phyloP scores from a whole-genome alignment of 768 basidiomycete species.

The Tricholoma saponaceum region DNA sequence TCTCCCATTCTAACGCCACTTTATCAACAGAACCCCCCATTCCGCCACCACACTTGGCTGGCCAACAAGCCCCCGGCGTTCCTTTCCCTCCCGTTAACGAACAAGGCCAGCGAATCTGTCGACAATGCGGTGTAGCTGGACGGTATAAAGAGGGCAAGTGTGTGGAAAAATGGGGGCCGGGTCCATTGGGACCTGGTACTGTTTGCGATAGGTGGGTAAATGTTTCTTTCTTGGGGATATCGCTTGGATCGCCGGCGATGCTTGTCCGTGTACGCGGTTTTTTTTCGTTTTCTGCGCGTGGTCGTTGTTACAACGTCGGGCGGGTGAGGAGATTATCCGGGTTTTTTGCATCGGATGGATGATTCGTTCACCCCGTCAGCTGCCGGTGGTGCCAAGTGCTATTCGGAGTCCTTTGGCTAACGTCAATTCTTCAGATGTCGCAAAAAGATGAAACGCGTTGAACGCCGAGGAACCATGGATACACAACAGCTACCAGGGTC shows the following conservation, averaged over 20 bases:
- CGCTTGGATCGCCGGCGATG: too few relatives aligned
- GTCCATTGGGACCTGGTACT: constrained; percentile 78
- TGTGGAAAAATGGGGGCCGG: constrained; percentile 87
- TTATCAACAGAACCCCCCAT: constrained; percentile 2
- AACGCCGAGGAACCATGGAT: constrained; percentile 66
- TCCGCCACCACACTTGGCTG: background rate
- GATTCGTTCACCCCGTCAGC: too few relatives aligned
- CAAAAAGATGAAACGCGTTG: constrained; percentile 85
- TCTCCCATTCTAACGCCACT: too few relatives aligned
- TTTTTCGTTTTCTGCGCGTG: background rate
- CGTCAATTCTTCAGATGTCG: too few relatives aligned
- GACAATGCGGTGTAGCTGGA: constrained; percentile 70
- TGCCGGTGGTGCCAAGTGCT: too few relatives aligned
- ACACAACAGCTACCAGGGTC: constrained; percentile 23
- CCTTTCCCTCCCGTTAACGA: constrained; percentile 48
- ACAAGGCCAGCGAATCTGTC: constrained; percentile 70
- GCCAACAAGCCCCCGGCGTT: constrained; percentile 15
- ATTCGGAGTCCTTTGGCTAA: too few relatives aligned
- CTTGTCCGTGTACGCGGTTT: too few relatives aligned
- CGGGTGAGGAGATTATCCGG: too few relatives aligned
- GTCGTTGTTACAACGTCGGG: too few relatives aligned
- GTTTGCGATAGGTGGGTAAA: constrained; percentile 64
- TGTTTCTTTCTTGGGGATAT: constrained; percentile 10
- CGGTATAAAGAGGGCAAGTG: constrained; percentile 83
- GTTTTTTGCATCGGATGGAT: too few relatives aligned